Evolutionary conservation across 768 basidiomycete species (phyloP).

Genomic region (Leccinum variicolor): DNA sequence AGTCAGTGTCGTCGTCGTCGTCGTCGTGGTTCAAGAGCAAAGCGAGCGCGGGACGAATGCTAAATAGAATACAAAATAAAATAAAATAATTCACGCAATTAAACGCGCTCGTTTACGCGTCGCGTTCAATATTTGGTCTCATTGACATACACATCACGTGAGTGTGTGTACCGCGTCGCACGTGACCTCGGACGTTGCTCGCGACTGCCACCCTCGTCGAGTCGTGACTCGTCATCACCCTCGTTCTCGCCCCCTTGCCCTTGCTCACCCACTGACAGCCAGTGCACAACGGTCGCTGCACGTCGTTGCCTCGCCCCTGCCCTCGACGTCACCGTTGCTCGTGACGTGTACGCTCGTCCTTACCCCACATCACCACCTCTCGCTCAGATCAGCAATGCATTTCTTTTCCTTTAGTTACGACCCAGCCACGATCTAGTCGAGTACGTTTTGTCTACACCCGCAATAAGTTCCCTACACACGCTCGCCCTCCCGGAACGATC

Average conservation of each 20-base stretch:
- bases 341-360: not conserved
- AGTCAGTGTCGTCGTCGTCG: conserved; percentile 2
- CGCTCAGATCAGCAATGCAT: not conserved
- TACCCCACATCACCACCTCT: too few species aligned
- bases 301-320: too few species aligned
- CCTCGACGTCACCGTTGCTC: not conserved
- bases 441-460: not conserved
- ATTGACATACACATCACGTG: conserved; percentile 21
- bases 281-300: too few species aligned
- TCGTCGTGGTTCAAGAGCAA: conserved; percentile 17
- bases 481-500: too few species aligned
- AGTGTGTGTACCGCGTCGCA: not conserved
- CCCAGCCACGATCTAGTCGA: not conserved
- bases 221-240: too few species aligned
- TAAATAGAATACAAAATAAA: conserved; percentile 17
- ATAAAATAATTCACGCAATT: conserved; percentile 28
- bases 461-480: not conserved
- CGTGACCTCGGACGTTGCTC: not conserved
- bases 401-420: not conserved
- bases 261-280: too few species aligned
- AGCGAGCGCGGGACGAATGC: not conserved
- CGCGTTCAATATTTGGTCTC: conserved; percentile 33
- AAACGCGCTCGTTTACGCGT: conserved; percentile 42
- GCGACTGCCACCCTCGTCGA: too few species aligned
- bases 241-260: too few species aligned